A percentile compares a stretch with the other conserved stretches of the same genome.
phyloP scores from a whole-genome alignment of 2,329 filamentous ascomycete genomes.

The Didymella exigua region DNA sequence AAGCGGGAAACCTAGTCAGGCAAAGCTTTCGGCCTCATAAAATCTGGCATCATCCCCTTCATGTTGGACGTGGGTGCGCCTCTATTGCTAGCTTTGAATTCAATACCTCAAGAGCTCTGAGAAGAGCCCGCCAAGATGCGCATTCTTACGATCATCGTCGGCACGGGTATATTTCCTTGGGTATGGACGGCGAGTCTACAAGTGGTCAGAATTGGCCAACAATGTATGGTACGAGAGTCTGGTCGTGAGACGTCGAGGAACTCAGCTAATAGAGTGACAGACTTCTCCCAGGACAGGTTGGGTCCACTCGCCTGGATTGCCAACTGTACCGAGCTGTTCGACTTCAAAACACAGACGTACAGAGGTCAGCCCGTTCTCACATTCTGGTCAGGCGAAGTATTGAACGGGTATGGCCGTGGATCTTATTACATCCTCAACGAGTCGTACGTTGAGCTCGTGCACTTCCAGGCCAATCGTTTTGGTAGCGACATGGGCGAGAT shows the following conservation, averaged over 20 bases:
- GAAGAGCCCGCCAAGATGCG: neutral
- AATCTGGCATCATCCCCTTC: neutral
- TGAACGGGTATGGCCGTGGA: conserved; percentile 20
- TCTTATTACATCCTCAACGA: conserved; percentile 25
- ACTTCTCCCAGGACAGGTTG: conserved; percentile 23
- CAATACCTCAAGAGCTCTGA: too few relatives aligned
- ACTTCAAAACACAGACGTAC: conserved; percentile 30
- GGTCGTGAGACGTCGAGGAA: too few relatives aligned
- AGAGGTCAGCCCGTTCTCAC: conserved; percentile 29
- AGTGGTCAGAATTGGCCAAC: conserved; percentile 27
- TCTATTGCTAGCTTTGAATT: neutral
- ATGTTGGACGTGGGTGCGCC: neutral
- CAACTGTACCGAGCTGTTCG: conserved; percentile 27
- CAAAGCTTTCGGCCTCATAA: neutral
- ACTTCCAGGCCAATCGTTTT: conserved; percentile 21
- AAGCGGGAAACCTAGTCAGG: neutral
- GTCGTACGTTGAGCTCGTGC: conserved; percentile 24
- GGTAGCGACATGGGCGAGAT: conserved; percentile 40
- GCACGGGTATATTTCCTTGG: conserved; percentile 24
- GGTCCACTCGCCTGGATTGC: conserved; percentile 28
- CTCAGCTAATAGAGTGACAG: neutral
- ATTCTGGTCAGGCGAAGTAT: conserved; percentile 23
- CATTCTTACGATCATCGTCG: conserved; percentile 4
- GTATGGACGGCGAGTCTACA: conserved; percentile 23
- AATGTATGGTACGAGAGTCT: conserved; percentile 18